Percentiles rank a stretch among this genome's conserved stretches.
These are phyloP conservation scores for Xylaria sp. DNA, from an alignment of 2,329 filamentous ascomycete genomes.

Conservation along the genomic window DNA sequence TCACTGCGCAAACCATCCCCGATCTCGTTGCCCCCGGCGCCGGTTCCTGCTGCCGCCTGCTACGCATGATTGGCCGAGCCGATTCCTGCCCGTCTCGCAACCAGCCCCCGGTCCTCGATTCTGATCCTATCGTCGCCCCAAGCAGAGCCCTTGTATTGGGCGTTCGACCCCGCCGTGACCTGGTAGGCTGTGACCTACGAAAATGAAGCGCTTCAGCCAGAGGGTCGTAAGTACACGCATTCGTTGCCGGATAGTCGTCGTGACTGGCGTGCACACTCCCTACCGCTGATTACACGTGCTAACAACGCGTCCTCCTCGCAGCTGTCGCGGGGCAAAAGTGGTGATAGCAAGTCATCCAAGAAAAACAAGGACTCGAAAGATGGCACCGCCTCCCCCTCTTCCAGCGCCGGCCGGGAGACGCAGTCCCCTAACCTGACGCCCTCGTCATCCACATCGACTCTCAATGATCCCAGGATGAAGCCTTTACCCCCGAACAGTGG, in stretches of 20 bases:
- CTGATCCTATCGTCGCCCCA: slow-evolving; percentile 1
- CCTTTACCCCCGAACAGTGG: slow-evolving; percentile 66
- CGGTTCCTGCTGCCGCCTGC: slow-evolving; percentile 4
- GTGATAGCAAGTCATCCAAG: slow-evolving; percentile 80
- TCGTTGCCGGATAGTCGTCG: not conserved
- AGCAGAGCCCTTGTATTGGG: slow-evolving; percentile 27
- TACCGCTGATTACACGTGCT: slow-evolving; percentile 13
- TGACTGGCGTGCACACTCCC: not conserved
- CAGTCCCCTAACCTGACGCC: slow-evolving; percentile 75
- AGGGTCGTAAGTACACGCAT: slow-evolving; percentile 72
- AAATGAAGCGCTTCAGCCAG: slow-evolving; percentile 97
- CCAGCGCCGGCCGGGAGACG: slow-evolving; percentile 57
- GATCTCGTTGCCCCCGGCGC: slow-evolving; percentile 12
- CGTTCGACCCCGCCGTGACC: slow-evolving; percentile 38
- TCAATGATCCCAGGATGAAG: slow-evolving; percentile 87
- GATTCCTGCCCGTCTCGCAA: not conserved
- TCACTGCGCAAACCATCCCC: slow-evolving; percentile 19
- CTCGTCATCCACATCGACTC: slow-evolving; percentile 84
- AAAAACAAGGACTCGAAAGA: slow-evolving; percentile 75
- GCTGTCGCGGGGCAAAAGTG: slow-evolving; percentile 90
- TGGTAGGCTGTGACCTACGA: slow-evolving; percentile 39
- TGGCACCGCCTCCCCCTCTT: slow-evolving; percentile 81
- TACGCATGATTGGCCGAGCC: not conserved
- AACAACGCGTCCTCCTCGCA: slow-evolving; percentile 52
- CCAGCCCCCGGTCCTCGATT: slow-evolving; percentile 8